Conservation (phyloP, 2,329 filamentous ascomycete species). For the Nemania diffusa region DNA sequence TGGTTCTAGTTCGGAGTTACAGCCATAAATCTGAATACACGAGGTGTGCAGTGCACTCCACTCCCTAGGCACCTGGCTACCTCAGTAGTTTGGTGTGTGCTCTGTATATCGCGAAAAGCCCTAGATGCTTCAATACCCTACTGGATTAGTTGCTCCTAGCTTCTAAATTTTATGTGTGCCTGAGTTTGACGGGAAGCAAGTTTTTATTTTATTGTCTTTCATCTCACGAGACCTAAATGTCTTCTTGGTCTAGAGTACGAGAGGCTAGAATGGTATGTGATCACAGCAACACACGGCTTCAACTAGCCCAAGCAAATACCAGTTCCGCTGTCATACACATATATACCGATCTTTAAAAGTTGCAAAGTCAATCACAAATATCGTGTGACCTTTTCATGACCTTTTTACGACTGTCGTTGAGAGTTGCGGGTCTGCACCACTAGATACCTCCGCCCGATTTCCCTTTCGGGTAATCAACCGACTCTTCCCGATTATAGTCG, state of each 20-base stretch:
- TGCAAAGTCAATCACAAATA: background rate
- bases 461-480: constrained; percentile 4
- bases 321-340: background rate
- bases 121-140: background rate
- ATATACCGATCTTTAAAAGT: background rate
- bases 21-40: background rate
- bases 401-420: background rate
- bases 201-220: background rate
- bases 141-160: background rate
- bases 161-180: background rate
- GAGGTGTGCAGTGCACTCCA: background rate
- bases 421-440: constrained; percentile 3
- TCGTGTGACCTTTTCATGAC: background rate
- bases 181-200: background rate
- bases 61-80: background rate
- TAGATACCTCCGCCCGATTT: background rate
- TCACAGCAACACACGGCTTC: background rate
- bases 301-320: background rate
- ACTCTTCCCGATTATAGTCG: background rate
- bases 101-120: background rate
- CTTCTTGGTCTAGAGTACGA: background rate
- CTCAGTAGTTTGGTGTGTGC: background rate
- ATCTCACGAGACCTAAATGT: background rate
- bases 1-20: background rate
- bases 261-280: background rate